phyloP scores from a whole-genome alignment of 108 stramenopile genomes.

The Schizochytrium sp. region DNA sequence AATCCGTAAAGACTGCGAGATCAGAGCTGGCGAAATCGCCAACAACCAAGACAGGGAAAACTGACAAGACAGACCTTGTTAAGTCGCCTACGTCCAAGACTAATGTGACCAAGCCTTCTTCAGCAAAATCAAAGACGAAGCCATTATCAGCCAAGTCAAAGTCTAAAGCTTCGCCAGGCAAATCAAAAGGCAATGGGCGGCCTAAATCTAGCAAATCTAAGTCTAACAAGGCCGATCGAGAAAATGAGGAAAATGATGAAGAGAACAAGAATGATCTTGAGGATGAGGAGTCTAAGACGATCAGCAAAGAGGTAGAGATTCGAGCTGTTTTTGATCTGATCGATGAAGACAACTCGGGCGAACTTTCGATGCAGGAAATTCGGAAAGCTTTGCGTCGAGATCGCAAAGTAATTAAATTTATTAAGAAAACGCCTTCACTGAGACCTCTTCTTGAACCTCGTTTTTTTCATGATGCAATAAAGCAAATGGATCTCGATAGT shows the following conservation, averaged over 20 bases:
- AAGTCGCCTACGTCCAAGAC: no score
- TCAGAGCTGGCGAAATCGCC: no score
- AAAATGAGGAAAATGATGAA: constrained; percentile 2
- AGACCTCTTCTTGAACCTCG: constrained; percentile 12
- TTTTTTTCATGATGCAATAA: constrained; percentile 33
- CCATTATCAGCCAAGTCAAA: no score
- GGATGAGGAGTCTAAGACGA: background rate
- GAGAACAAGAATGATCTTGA: background rate
- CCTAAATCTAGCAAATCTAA: no score
- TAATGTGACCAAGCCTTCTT: no score
- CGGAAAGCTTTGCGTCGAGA: background rate
- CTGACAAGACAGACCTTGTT: no score
- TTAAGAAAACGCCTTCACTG: background rate
- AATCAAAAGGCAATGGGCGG: no score
- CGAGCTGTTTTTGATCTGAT: background rate
- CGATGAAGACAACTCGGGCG: background rate
- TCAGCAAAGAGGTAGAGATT: background rate
- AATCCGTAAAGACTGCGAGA: no score
- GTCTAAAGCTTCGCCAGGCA: no score
- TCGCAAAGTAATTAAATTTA: background rate
- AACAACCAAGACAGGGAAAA: no score
- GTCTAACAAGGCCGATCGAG: background rate
- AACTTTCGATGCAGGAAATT: background rate
- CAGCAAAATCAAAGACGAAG: no score
- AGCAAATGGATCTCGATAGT: background rate